phyloP scores from a whole-genome alignment of 2,329 filamentous ascomycete genomes.

The Talaromyces albobiverticillius region DNA sequence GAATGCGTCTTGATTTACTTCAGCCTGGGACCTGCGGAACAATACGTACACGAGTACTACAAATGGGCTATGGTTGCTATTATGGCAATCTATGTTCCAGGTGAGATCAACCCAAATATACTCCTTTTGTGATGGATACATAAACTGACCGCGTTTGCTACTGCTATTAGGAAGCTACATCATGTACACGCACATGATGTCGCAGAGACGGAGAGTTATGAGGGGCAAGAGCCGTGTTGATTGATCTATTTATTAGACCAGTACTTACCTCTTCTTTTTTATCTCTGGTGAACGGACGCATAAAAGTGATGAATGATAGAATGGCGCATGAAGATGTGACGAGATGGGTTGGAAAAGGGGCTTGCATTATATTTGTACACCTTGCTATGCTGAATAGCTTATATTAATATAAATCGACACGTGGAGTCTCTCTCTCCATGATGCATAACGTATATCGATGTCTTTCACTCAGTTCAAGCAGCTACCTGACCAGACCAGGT shows the following conservation, averaged over 20 bases:
- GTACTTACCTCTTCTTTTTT: background rate
- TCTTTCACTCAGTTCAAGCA: no score
- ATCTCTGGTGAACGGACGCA: background rate
- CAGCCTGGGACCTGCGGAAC: conserved; percentile 61
- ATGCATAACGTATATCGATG: no score
- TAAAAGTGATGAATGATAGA: background rate
- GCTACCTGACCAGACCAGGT: background rate
- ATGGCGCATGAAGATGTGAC: background rate
- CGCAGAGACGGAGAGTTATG: conserved; percentile 78
- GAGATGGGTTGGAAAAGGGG: no score
- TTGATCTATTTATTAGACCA: conserved; percentile 18
- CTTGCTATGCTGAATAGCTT: no score
- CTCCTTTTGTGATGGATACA: background rate
- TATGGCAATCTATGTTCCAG: conserved; percentile 74
- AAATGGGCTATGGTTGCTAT: conserved; percentile 63
- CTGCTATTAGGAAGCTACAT: conserved; percentile 68
- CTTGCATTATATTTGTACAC: no score
- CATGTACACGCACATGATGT: conserved; percentile 92
- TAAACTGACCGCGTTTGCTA: background rate
- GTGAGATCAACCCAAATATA: conserved; percentile 47
- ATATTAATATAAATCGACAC: no score
- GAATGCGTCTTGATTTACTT: conserved; percentile 79
- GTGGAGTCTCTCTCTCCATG: no score
- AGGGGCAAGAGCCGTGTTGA: conserved; percentile 55
- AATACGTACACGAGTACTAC: conserved; percentile 46